A percentile compares a stretch with the other conserved stretches of the same genome.
phyloP scores from a whole-genome alignment of 2,329 filamentous ascomycete genomes.

The Cadophora sp. region DNA sequence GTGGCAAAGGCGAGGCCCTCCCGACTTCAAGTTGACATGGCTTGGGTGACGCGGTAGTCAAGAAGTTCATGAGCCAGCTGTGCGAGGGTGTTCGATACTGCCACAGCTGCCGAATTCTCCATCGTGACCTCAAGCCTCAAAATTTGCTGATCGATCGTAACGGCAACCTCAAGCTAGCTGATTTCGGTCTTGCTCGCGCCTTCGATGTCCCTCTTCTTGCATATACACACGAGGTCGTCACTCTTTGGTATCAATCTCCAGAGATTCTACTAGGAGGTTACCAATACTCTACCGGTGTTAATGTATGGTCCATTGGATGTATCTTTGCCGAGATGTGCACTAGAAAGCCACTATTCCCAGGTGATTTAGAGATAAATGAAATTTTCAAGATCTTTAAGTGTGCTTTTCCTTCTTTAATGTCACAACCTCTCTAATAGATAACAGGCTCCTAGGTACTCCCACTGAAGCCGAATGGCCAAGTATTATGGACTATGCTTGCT shows the following conservation, averaged over 20 bases:
- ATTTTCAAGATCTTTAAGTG: conserved; percentile 95
- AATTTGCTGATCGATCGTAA: conserved; percentile 87
- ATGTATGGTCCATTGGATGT: conserved; percentile 95
- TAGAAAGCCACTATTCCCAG: conserved; percentile 88
- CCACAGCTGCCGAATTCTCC: conserved; percentile 85
- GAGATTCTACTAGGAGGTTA: conserved; percentile 90
- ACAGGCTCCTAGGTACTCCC: conserved; percentile 81
- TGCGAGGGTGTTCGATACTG: conserved; percentile 87
- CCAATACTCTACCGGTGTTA: conserved; percentile 92
- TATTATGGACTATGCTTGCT: conserved; percentile 71
- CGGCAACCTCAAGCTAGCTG: conserved; percentile 87
- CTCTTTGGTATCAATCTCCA: conserved; percentile 89
- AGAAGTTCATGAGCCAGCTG: conserved; percentile 91
- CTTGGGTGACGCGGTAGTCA: conserved; percentile 80
- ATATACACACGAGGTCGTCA: conserved; percentile 95
- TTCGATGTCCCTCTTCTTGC: conserved; percentile 91
- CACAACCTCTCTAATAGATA: conserved; percentile 34
- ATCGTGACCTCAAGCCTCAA: conserved; percentile 90
- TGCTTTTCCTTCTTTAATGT: conserved; percentile 37
- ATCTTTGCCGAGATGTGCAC: conserved; percentile 98
- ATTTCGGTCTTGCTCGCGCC: conserved; percentile 88
- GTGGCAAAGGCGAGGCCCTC: conserved; percentile 83
- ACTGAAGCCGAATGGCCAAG: conserved; percentile 85
- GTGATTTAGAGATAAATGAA: conserved; percentile 91
- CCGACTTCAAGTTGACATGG: conserved; percentile 80